Percentiles rank a stretch among this genome's conserved stretches.
These are phyloP conservation scores for Citeromyces matritensis DNA, from an alignment of 805 yeast genomes.

Conservation along the genomic window DNA sequence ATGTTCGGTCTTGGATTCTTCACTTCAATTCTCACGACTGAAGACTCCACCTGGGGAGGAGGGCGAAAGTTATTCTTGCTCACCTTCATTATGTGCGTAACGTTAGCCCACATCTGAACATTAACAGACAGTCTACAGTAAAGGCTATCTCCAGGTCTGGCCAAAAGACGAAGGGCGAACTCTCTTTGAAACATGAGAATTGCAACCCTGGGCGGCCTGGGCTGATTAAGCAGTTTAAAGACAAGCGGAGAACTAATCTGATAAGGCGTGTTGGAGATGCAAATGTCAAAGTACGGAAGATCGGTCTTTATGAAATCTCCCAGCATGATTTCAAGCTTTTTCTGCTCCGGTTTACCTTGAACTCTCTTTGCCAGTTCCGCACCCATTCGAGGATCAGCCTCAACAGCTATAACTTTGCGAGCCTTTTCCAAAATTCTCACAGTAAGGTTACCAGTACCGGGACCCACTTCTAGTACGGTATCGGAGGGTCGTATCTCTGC, in stretches of 20 bases:
- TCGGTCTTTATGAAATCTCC: constrained; percentile 97
- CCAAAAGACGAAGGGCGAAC: constrained; percentile 83
- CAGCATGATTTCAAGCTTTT: constrained; percentile 77
- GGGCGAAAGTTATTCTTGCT: constrained; percentile 95
- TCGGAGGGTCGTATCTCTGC: constrained; percentile 90
- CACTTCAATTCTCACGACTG: constrained; percentile 87
- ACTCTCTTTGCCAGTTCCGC: constrained; percentile 96
- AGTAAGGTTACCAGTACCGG: constrained; percentile 97
- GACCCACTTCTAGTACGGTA: constrained; percentile 91
- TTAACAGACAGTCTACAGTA: constrained; percentile 92
- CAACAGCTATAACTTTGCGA: constrained; percentile 86
- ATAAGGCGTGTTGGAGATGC: constrained; percentile 95
- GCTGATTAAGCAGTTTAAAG: constrained; percentile 79
- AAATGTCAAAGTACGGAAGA: constrained; percentile 85
- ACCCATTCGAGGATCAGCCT: constrained; percentile 99
- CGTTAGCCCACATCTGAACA: constrained; percentile 99
- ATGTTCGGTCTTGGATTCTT: constrained; percentile 89
- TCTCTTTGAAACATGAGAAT: constrained; percentile 97
- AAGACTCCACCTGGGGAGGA: constrained; percentile 96
- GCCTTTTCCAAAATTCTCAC: constrained; percentile 88
- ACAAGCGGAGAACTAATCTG: constrained; percentile 96
- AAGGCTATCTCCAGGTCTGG: constrained; percentile 90
- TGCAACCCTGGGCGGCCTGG: constrained; percentile 88
- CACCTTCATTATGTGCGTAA: constrained; percentile 95
- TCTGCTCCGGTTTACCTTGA: constrained; percentile 89